These are phyloP conservation scores for Oryza nivara DNA, from an alignment of 176 grass and related monocot genomes.

Conservation along the genomic window DNA sequence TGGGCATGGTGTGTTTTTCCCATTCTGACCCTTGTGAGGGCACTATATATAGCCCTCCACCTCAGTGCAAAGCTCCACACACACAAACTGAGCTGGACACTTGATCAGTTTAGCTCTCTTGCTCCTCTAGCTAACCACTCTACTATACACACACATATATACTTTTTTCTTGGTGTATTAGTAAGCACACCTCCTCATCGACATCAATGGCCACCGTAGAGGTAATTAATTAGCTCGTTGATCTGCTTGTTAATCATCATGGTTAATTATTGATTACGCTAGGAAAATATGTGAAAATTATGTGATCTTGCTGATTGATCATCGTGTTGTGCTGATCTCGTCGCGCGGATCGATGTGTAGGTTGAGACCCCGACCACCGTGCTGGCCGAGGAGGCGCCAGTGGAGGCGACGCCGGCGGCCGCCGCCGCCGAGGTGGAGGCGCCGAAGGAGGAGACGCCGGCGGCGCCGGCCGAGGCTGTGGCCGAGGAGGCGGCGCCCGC, in stretches of 20 bases:
- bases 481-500: background rate
- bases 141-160: background rate
- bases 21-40: constrained; percentile 35
- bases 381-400: constrained; percentile 45
- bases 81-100: constrained; percentile 9
- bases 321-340: background rate
- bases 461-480: constrained; percentile 32
- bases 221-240: constrained; percentile 45
- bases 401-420: constrained; percentile 11
- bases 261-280: background rate
- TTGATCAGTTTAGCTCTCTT: background rate
- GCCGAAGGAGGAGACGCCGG: constrained; percentile 22
- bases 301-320: background rate
- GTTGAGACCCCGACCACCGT: constrained; percentile 61
- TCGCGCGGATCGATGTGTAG: constrained; percentile 39
- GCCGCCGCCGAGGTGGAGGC: constrained; percentile 38
- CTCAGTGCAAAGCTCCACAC: constrained; percentile 45
- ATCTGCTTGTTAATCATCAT: background rate
- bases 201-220: constrained; percentile 69
- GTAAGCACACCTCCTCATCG: constrained; percentile 20
- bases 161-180: background rate
- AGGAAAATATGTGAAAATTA: background rate
- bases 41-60: constrained; percentile 55
- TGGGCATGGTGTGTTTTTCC: constrained; percentile 24
- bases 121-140: background rate